Percentiles rank a stretch among this genome's conserved stretches.
phyloP scores from a whole-genome alignment of 495 filamentous ascomycete genomes.

The Xylaria sp. region DNA sequence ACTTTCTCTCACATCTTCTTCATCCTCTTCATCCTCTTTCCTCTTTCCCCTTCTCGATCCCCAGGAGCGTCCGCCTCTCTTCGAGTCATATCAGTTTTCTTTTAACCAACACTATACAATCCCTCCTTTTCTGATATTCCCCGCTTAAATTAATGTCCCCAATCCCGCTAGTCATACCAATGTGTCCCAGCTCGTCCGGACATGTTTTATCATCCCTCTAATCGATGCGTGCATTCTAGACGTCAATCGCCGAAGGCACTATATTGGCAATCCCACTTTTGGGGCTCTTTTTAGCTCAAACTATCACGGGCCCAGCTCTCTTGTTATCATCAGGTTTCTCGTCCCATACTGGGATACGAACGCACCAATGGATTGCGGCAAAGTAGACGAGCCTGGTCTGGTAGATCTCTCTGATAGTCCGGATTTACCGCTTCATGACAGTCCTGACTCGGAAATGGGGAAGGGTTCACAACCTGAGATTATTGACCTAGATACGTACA shows the following conservation, averaged over 20 bases:
- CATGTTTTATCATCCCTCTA: background rate
- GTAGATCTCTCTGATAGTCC: background rate
- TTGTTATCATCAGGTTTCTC: background rate
- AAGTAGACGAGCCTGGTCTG: background rate
- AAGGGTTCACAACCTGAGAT: background rate
- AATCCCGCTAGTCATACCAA: background rate
- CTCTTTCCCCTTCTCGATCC: background rate
- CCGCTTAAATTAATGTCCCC: background rate
- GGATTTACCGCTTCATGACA: background rate
- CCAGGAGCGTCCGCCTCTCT: background rate
- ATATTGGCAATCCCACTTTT: background rate
- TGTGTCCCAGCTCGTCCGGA: background rate
- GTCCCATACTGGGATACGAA: background rate
- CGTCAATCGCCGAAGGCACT: background rate
- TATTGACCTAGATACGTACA: slow-evolving; percentile 7
- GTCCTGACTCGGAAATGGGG: background rate
- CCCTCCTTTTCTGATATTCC: background rate
- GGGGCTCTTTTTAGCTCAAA: background rate
- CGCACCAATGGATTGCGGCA: background rate
- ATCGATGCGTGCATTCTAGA: background rate
- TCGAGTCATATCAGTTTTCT: background rate
- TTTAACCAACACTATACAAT: background rate
- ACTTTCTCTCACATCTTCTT: no score
- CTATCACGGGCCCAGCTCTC: background rate
- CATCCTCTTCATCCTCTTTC: no score